Evolutionary conservation across 2,329 filamentous ascomycete genomes (phyloP), one percentile per base, ranked within the genome.

Genomic region (Colletotrichum brevisporum): DNA sequence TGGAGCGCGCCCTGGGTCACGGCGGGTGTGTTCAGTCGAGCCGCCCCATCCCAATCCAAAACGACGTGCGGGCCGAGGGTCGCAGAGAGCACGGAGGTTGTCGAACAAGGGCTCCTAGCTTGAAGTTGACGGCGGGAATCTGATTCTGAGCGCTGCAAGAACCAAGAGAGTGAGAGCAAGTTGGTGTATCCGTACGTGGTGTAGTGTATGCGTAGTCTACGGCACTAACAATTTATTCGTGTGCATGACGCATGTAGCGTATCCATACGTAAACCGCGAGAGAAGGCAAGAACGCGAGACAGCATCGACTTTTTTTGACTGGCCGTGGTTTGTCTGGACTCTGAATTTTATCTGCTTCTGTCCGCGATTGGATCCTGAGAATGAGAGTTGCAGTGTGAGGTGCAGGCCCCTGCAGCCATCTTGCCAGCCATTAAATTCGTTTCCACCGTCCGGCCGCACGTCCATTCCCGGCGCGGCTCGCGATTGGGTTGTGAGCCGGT

Each of bases 391-490:
- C 45, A 18, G 24, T n/a, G 59, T 52, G 43, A 51, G 27, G 48
- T 62, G 59, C 18, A 50, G 60, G 55, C 36, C 36, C 51, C 66
- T 66, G 51, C 54, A 51, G 36, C 36, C 39, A 43, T 58, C 55
- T 47, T 56, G 24, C 21, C 45, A 31, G 63, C 24, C 15, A 27
- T 21, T 24, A 51, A 52, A 18, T 4, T 27, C 15, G 24, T 21
- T 41, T 36, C 27, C 57, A 41, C 26, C 41, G 8, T 18, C 3
- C n/a, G 18, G 47, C 47, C 12, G 39, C 50, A 66, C 31, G 43
- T 59, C 55, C 45, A 50, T 52, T 66, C 55, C n/a, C 58, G 56
- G 54, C n/a, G 43, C 26, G 51, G 43, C 56, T 69, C 62, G 62
- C 66, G 62, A 69, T 66, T 69, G 62, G 66, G 36, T 52, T 45